Conservation (phyloP, 805 yeast genomes). For the Cyberlindnera amylophila region DNA sequence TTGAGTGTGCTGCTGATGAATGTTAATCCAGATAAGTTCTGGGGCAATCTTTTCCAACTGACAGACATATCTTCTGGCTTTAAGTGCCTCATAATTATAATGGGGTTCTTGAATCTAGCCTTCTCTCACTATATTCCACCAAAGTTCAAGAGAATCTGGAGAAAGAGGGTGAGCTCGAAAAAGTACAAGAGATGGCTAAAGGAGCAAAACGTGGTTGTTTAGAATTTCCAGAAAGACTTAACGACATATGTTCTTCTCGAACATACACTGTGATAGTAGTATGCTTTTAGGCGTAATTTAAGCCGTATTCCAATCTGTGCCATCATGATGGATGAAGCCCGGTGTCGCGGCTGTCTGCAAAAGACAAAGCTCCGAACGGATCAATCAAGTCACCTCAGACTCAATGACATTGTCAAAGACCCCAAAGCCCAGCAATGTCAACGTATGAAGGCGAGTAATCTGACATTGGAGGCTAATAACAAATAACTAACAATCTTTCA, state of each 20-base stretch:
- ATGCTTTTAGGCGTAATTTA: no score
- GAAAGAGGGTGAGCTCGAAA: constrained; percentile 36
- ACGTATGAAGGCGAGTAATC: constrained; percentile 31
- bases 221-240: not conserved
- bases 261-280: no score
- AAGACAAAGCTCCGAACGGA: no score
- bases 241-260: not conserved
- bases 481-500: constrained; percentile 6
- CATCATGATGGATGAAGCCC: no score
- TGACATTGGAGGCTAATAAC: not conserved
- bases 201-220: constrained; percentile 14
- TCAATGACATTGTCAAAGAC: no score
- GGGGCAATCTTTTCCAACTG: constrained; percentile 74
- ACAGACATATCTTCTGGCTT: constrained; percentile 53
- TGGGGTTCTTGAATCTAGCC: constrained; percentile 47
- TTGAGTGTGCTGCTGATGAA: constrained; percentile 54
- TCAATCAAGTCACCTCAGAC: no score
- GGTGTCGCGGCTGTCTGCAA: no score
- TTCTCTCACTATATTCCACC: constrained; percentile 33
- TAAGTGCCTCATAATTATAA: constrained; percentile 45
- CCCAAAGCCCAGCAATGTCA: constrained; percentile 23
- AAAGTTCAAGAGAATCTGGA: constrained; percentile 29
- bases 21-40: constrained; percentile 44
- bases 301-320: no score
- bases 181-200: constrained; percentile 32